Base-by-base conservation (phyloP, 2,329 filamentous ascomycete genomes). In the Colletotrichum lentis region DNA sequence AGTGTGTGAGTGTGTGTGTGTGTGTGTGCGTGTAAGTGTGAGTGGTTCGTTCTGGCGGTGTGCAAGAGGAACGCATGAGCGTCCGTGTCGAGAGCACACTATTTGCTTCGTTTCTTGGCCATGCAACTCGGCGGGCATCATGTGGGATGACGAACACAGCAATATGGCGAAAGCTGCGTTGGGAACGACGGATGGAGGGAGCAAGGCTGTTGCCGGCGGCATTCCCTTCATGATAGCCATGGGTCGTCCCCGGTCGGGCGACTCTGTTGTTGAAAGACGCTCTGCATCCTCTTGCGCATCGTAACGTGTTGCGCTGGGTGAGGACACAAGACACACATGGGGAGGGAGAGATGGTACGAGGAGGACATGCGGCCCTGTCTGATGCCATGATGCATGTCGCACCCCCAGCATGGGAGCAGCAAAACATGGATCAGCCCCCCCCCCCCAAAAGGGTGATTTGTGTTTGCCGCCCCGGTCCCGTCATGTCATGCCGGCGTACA, bases 361-460 rank as follows among this genome's bases (percentile, higher is more conserved):
- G n/a, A 35, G n/a, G n/a, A 5, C 10, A 22, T 47, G 55, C 27
- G 27, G 27, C 27, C 24, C 6, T 58, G 27, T 10, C 16, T 58
- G 12, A 35, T 37, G 55, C 11, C 27, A 11, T 58, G 24, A 27
- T 58, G 43, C 43, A 58, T 24, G 44, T 18, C 55, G 27, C 27
- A 58, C 43, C 43, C 43, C 43, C 8, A 22, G 43, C 43, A 27
- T 31, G 27, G 55, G 4, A 10, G 8, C 7, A 8, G 8, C 22
- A 27, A 35, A 16, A 27, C 44, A n/a, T 47, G 14, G 55, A 56
- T n/a, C 55, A 47, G 18, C 43, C 43, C 55, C n/a, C n/a, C n/a
- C n/a, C n/a, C n/a, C n/a, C n/a, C n/a, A 27, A 31, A 8, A 31
- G 7, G 7, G 7, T 10, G 6, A 27, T 31, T 31, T 31, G 27